phyloP scores from a whole-genome alignment of 1,284 basidiomycete genomes.

The Fistulina hepatica region DNA sequence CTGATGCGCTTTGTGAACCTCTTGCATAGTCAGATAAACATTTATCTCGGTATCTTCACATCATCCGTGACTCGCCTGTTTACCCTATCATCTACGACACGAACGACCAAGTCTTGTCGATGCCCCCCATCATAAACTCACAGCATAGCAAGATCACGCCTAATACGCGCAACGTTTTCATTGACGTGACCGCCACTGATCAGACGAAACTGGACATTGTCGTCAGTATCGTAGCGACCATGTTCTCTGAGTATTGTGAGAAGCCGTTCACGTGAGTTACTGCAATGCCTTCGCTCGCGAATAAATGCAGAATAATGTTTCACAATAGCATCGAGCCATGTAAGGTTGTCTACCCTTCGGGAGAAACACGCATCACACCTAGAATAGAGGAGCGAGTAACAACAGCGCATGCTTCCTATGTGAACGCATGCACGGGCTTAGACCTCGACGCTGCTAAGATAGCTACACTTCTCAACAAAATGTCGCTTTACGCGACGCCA shows the following conservation, averaged over 20 bases:
- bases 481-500: conserved; percentile 55
- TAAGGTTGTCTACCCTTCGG: conserved; percentile 71
- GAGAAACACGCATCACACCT: conserved; percentile 69
- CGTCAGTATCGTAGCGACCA: conserved; percentile 84
- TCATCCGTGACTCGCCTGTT: conserved; percentile 90
- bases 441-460: conserved; percentile 53
- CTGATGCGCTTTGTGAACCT: too few relatives aligned
- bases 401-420: conserved; percentile 77
- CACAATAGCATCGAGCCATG: conserved; percentile 85
- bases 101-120: conserved; percentile 79
- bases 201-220: conserved; percentile 84
- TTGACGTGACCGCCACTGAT: conserved; percentile 48
- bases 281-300: neutral
- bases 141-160: conserved; percentile 96
- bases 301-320: conserved; percentile 4
- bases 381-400: conserved; percentile 67
- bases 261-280: conserved; percentile 77
- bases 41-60: conserved; percentile 79
- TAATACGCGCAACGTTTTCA: conserved; percentile 90
- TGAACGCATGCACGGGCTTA: conserved; percentile 93
- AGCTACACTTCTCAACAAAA: conserved; percentile 58
- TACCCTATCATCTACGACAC: conserved; percentile 98
- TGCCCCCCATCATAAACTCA: conserved; percentile 99
- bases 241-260: conserved; percentile 96
- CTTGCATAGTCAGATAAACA: conserved; percentile 64